phyloP scores from a whole-genome alignment of 768 basidiomycete species.

The Leccinum imitatum region DNA sequence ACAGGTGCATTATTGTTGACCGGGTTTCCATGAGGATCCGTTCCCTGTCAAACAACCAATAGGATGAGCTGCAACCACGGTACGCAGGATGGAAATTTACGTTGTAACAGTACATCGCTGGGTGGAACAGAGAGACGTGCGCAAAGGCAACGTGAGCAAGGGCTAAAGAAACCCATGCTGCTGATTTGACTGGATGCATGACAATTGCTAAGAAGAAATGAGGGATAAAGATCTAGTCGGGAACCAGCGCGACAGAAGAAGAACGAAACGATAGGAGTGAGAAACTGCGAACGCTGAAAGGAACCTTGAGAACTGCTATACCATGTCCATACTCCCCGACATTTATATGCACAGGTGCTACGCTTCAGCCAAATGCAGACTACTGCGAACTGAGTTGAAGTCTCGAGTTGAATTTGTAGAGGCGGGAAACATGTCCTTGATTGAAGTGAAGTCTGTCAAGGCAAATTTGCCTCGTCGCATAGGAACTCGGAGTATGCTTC shows the following conservation, averaged over 20 bases:
- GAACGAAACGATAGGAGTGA: neutral
- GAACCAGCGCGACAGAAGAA: constrained; percentile 11
- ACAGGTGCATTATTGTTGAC: neutral
- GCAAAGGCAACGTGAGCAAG: constrained; percentile 13
- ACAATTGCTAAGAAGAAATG: constrained; percentile 2
- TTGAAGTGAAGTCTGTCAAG: neutral
- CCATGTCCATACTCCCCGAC: neutral
- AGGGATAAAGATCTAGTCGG: neutral
- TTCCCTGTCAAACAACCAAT: constrained; percentile 6
- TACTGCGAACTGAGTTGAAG: constrained; percentile 1
- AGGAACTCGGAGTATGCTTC: neutral
- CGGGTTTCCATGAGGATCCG: neutral
- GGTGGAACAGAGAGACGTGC: neutral
- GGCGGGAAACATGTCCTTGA: neutral
- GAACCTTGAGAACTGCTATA: neutral
- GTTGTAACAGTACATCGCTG: constrained; percentile 6
- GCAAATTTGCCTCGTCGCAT: neutral
- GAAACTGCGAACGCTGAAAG: neutral
- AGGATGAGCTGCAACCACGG: neutral
- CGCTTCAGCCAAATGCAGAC: neutral
- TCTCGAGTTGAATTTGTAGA: neutral
- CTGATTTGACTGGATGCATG: neutral
- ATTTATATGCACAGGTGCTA: constrained; percentile 8
- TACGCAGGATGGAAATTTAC: constrained; percentile 1
- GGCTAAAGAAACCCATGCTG: constrained; percentile 10